Evolutionary conservation across 2,329 filamentous ascomycete species (phyloP).

Genomic region (Pestalotiopsis sp.): DNA sequence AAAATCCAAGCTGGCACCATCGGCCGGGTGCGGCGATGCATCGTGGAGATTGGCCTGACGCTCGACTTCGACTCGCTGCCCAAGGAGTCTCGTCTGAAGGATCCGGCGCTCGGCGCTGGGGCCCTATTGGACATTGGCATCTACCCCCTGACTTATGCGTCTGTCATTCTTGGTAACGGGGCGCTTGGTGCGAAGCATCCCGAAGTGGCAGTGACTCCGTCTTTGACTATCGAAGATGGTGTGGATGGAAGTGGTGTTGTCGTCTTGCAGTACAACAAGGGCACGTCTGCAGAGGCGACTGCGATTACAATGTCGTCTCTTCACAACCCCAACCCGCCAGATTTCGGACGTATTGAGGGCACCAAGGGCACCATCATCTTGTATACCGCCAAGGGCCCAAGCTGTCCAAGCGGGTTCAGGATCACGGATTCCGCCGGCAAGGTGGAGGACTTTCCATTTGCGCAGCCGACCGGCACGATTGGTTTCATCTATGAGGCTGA

Average conservation of each 20-base stretch:
- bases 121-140: background rate
- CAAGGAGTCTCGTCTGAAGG: background rate
- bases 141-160: background rate
- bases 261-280: background rate
- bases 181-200: background rate
- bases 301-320: background rate
- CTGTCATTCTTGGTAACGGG: background rate
- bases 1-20: background rate
- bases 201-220: background rate
- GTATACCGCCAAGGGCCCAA: background rate
- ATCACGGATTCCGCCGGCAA: background rate
- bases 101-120: background rate
- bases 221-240: background rate
- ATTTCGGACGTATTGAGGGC: background rate
- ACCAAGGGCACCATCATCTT: background rate
- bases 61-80: background rate
- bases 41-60: background rate
- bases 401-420: background rate
- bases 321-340: background rate
- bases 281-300: background rate
- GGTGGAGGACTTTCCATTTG: background rate
- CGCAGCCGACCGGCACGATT: background rate
- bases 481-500: conserved; percentile 1
- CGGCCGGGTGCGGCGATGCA: background rate
- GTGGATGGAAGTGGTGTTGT: background rate